These are phyloP conservation scores for Chalaropsis thielavioides DNA, from an alignment of 2,329 filamentous ascomycete genomes.

Conservation along the genomic window DNA sequence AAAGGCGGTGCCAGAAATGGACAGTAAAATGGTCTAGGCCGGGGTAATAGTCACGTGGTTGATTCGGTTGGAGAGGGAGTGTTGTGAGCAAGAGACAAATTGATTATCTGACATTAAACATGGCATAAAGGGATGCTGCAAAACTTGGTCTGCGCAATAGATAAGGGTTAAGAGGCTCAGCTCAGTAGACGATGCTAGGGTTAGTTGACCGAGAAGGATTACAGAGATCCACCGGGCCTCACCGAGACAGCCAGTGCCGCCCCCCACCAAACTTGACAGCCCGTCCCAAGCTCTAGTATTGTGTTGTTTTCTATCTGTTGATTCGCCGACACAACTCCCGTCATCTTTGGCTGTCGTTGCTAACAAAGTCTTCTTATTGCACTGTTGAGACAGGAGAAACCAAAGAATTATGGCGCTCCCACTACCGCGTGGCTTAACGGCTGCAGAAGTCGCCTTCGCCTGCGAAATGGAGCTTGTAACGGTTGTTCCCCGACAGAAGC, in stretches of 20 bases:
- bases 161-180: too few species aligned
- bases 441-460: conserved; percentile 80
- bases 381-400: too few species aligned
- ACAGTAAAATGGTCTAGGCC: not conserved
- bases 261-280: not conserved
- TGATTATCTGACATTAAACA: not conserved
- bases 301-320: too few species aligned
- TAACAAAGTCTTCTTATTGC: not conserved
- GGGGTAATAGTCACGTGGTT: not conserved
- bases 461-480: conserved; percentile 97
- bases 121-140: too few species aligned
- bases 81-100: not conserved
- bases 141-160: too few species aligned
- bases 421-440: conserved; percentile 46
- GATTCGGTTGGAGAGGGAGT: not conserved
- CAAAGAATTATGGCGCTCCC: conserved; percentile 34
- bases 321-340: too few species aligned
- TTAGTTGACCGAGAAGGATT: too few species aligned
- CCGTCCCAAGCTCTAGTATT: too few species aligned
- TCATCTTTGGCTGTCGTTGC: not conserved
- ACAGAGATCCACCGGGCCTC: not conserved
- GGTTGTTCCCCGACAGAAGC: conserved; percentile 75
- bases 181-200: too few species aligned
- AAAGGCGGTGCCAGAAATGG: conserved; percentile 13
- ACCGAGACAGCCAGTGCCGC: not conserved